Base-by-base conservation (phyloP, 2,329 filamentous ascomycete genomes). In the Malbranchea zuffiana region DNA sequence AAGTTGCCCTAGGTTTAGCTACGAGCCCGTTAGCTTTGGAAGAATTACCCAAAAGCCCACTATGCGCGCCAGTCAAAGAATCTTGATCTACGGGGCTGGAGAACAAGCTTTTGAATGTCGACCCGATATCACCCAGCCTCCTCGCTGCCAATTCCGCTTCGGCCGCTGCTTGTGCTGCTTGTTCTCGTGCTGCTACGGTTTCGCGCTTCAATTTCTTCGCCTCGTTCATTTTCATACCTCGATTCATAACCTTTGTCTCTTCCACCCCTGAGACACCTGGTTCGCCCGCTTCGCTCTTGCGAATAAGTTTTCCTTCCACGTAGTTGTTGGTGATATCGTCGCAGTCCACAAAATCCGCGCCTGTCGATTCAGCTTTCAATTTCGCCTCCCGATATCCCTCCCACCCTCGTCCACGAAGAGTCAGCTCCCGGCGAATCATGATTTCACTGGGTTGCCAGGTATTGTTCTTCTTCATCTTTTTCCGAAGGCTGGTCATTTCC, bases 391-490 rank as follows among this genome's bases (percentile, higher is more conserved):
- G 54, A 44, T 68, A 69, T 13, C 63, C 63, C 29, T 68, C 65
- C 60, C 63, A 67, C 3, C 66, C 67, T 37, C 75, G 71, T 24
- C 71, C 71, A 28, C 72, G 66, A 32, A 68, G 63, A 30, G 72
- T 68, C n/a, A 80, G 63, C 54, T 79, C 74, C 20, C 75, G 69
- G 39, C 72, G 66, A 31, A 79, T 75, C 75, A 80, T 80, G 7
- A 76, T 74, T 42, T 75, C 72, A 45, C 74, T 78, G 1, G 75
- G 75, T 29, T 73, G 70, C 75, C 75, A 80, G n/a, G 76, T 68
- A 4, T 74, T 73, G 44, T 80, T 80, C 62, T 80, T 80, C 62
- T 80, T 80, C 75, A 80, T 80, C 46, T 73, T 69, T 55, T 79
- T 79, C 35, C 75, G 67, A 16, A 80, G 56, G 35, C 71, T 74